Evolutionary conservation across 2,329 filamentous ascomycete species (phyloP).

Genomic region (Botrytis sinoallii): DNA sequence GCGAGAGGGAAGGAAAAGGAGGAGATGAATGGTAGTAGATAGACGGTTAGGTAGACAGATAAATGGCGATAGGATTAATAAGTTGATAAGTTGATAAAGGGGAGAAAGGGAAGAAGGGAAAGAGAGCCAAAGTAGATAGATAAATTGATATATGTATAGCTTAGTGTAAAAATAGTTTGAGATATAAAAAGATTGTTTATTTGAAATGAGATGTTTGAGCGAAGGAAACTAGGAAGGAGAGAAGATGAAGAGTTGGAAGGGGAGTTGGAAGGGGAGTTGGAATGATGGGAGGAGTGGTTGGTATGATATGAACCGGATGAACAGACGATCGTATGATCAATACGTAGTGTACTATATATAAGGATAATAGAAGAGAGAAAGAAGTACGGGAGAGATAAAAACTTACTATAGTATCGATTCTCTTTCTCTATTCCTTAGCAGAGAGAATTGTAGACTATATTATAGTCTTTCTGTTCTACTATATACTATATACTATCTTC

Average conservation of each 20-base stretch:
- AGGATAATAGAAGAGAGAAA: neutral
- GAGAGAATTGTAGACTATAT: neutral
- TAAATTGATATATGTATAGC: too few species aligned
- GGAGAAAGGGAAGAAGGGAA: too few species aligned
- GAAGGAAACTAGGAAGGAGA: rapidly evolving
- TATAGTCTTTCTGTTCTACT: too few species aligned
- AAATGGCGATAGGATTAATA: neutral
- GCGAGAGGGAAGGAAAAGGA: neutral
- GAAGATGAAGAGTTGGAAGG: neutral
- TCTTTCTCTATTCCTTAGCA: neutral
- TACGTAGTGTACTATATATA: neutral
- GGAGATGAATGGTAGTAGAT: neutral
- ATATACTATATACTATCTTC: neutral
- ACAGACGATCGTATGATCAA: neutral
- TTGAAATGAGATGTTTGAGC: rapidly evolving
- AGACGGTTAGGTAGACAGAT: neutral
- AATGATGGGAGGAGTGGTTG: neutral
- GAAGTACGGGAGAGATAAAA: neutral
- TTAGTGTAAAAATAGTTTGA: neutral
- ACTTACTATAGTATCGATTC: too few species aligned
- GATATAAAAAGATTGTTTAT: neutral
- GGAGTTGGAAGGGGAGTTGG: neutral
- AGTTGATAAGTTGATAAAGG: too few species aligned
- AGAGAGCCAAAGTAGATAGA: too few species aligned
- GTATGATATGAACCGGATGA: neutral